Evolutionary conservation across 345 rosid species (phyloP).

Genomic region (Isatis tinctoria): DNA sequence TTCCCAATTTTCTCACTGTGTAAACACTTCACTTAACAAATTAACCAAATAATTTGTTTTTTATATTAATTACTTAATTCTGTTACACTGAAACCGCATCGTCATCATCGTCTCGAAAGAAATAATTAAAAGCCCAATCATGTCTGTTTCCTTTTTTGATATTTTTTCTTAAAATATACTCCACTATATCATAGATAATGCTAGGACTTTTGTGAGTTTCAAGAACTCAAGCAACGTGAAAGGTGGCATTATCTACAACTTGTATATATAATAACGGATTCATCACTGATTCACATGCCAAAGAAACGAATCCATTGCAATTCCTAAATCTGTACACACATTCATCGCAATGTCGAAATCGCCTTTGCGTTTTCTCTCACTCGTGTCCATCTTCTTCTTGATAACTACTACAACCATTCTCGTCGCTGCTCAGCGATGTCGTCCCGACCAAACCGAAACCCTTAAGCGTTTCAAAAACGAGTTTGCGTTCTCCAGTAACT

Average conservation of each 20-base stretch:
- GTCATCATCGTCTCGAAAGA: background rate
- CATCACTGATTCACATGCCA: background rate
- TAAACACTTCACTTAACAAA: background rate
- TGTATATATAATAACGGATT: background rate
- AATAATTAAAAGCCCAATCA: background rate
- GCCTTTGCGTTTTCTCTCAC: slow-evolving; percentile 6
- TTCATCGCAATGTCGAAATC: background rate
- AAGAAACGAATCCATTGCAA: background rate
- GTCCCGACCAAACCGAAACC: slow-evolving; percentile 19
- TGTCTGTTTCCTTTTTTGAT: background rate
- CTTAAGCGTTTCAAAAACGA: slow-evolving; percentile 19
- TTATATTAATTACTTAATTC: background rate
- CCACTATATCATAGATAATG: background rate
- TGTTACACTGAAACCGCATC: background rate
- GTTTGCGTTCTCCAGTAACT: slow-evolving; percentile 13
- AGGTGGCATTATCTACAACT: background rate
- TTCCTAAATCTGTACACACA: background rate
- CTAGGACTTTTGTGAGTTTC: background rate
- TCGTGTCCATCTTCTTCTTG: background rate
- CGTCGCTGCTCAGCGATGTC: slow-evolving; percentile 11
- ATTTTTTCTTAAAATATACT: background rate
- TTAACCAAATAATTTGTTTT: background rate
- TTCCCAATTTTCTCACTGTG: background rate
- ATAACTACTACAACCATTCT: background rate
- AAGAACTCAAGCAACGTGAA: background rate